Evolutionary conservation across 2,329 filamentous ascomycete species (phyloP), one percentile per base, ranked within the genome.

Genomic region (Chaetomiaceae sp.): DNA sequence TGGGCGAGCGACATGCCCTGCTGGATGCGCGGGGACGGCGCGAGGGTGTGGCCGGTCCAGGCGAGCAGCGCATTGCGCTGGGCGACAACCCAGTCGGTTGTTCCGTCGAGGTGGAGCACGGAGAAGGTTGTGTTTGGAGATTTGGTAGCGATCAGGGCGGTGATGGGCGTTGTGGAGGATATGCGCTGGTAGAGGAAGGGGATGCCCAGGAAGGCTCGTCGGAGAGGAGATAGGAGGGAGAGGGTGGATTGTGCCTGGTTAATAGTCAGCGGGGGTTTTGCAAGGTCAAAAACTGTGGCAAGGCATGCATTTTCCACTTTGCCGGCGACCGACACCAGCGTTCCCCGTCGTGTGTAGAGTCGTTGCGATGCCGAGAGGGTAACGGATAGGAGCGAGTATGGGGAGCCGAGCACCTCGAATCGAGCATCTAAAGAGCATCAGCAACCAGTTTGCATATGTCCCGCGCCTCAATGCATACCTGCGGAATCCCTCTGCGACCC

Each of bases 161-260:
- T 95, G 60, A 96, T 81, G 1, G 94, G 91, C 42, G 85, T 88
- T 0, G 91, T 90, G 1, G 92, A 92, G 30, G 90, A 86, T 61
- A 97, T 82, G 72, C 87, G 77, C 73, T 97, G 92, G 73, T 97
- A 97, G 56, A 99, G 79, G 71, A 99, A 99, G 1, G 94, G 94
- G 46, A 97, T 87, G 60, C 91, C 90, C 25, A 95, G 80, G 43
- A 85, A 71, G 21, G 87, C 86, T 69, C 94, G 84, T 54, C 85
- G 81, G 65, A 96, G 79, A 14, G 94, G 94, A 55, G 90, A 87
- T 51, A 97, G 82, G 47, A 96, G 71, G 40, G 90, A 91, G 54
- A 99, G 80, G 0, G 90, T 95, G 2, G 94, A 97, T 70, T 95
- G 81, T 14, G 89, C 86, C 89, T 95, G 63, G 6, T n/a, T 32